Evolutionary conservation across 192 early-diverging fungal genomes (phyloP), one percentile per base, ranked within the genome.

Genomic region (Dissophora ornata): DNA sequence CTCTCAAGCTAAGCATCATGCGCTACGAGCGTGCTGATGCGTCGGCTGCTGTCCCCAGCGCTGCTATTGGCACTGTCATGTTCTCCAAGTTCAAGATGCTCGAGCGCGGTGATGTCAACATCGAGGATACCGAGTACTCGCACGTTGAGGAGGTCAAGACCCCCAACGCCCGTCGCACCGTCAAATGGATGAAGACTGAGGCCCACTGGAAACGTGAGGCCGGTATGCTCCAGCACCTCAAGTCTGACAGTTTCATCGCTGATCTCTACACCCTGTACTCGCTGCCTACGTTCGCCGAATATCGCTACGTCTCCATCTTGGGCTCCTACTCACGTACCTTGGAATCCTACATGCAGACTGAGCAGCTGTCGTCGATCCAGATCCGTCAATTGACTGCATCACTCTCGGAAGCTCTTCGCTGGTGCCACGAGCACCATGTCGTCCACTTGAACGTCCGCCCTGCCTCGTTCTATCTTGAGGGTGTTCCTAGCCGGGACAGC

Each of bases 71-170:
- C 16, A 62, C 73, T 11, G 59, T 67, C 41, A 40, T 77, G 57
- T 77, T 77, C 73, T 67, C 73, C 44, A 77, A 77, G 65, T 77
- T 77, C 73, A 77, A 77, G 73, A 77, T 62, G 73, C 18, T 77
- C 40, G 58, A 25, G 30, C 50, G 48, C 33, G 73, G 73, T 38
- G 64, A 67, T 51, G 73, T 77, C 47, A 62, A 67, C 59, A 67
- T 77, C 41, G 73, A 77, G 0, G 65, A 67, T 21, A 67, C 57
- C 57, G 58, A 45, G 10, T 77, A 67, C 65, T 57, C 73, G 16
- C 73, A 77, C 15, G 73, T 77, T 25, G 73, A 77, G 32, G 73
- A 77, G 53, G 33, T 45, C 59, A 77, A 77, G 65, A 29, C 58
- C 21, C 42, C 69, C 25, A 42, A 53, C n/a, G 57, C 73, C 19